A percentile compares a stretch with the other conserved stretches of the same genome.
These are phyloP conservation scores for Arachis stenosperma DNA, from an alignment of 306 rosid species.

Conservation along the genomic window DNA sequence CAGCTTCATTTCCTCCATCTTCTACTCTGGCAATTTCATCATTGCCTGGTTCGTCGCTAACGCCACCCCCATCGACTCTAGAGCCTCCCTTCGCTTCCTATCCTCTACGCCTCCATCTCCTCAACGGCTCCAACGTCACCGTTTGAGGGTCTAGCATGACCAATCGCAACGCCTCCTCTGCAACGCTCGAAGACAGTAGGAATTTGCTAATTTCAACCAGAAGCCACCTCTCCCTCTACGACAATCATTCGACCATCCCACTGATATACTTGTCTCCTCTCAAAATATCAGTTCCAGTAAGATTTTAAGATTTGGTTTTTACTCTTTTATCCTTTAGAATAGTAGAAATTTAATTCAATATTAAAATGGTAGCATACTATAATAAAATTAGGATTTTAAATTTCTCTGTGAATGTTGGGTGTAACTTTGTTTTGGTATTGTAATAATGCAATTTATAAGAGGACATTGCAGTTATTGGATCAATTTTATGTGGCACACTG, in stretches of 20 bases:
- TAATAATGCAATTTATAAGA: conserved; percentile 42
- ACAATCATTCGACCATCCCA: conserved; percentile 69
- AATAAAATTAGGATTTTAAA: conserved; percentile 61
- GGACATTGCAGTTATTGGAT: conserved; percentile 12
- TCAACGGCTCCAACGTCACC: conserved; percentile 58
- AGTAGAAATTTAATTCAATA: conserved; percentile 56
- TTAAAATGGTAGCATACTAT: conserved; percentile 53
- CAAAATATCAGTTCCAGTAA: conserved; percentile 56
- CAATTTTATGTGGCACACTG: too few species aligned
- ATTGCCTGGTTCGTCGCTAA: conserved; percentile 66
- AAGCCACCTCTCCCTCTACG: conserved; percentile 43
- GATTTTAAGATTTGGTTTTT: conserved; percentile 55
- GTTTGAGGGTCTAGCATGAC: conserved; percentile 68
- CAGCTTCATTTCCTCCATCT: conserved; percentile 57
- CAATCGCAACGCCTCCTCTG: conserved; percentile 58
- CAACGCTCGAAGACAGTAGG: conserved; percentile 52
- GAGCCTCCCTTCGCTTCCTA: conserved; percentile 54
- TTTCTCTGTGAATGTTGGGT: conserved; percentile 49
- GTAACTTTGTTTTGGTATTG: conserved; percentile 50
- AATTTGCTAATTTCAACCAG: conserved; percentile 49
- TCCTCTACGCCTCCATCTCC: conserved; percentile 51
- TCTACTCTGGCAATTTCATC: conserved; percentile 54
- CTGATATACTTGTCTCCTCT: conserved; percentile 59
- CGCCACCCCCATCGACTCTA: conserved; percentile 53
- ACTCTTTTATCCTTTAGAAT: conserved; percentile 45